Evolutionary conservation across 306 rosid species (phyloP).

Genomic region (Vigna mungo): DNA sequence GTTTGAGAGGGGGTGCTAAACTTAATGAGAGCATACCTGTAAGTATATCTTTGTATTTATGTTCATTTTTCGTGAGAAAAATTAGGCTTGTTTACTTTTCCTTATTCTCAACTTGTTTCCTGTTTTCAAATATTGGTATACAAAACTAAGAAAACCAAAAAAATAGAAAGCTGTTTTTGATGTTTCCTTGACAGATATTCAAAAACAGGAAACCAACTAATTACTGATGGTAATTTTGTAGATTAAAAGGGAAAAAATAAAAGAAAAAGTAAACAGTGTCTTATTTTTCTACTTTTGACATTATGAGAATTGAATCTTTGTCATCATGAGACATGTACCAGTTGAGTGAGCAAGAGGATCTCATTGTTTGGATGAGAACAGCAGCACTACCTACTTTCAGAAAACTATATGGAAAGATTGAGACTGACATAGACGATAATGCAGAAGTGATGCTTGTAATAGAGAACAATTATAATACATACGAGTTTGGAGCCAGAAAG

Average conservation of each 20-base stretch:
- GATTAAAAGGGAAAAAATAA: no score
- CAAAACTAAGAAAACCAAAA: no score
- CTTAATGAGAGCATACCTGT: constrained; percentile 80
- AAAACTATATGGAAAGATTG: constrained; percentile 85
- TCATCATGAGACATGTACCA: constrained; percentile 53
- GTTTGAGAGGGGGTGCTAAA: constrained; percentile 79
- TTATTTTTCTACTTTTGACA: not conserved
- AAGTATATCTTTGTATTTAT: constrained; percentile 38
- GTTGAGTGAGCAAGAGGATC: constrained; percentile 89
- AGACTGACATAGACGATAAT: constrained; percentile 69
- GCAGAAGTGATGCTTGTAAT: constrained; percentile 62
- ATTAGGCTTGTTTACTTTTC: not conserved
- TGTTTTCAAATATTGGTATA: not conserved
- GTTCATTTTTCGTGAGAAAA: not conserved
- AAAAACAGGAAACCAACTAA: no score
- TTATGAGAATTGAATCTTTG: constrained; percentile 28
- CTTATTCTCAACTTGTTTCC: no score
- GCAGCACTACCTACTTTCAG: constrained; percentile 86
- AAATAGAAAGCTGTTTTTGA: no score
- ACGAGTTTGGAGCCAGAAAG: constrained; percentile 75
- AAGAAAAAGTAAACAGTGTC: not conserved
- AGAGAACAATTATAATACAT: constrained; percentile 87
- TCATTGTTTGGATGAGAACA: constrained; percentile 95
- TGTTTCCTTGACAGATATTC: no score
- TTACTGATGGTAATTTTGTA: no score